A percentile compares a stretch with the other conserved stretches of the same genome.
These are phyloP conservation scores for Starmerella davenportii DNA, from an alignment of 805 yeast species.

Conservation along the genomic window DNA sequence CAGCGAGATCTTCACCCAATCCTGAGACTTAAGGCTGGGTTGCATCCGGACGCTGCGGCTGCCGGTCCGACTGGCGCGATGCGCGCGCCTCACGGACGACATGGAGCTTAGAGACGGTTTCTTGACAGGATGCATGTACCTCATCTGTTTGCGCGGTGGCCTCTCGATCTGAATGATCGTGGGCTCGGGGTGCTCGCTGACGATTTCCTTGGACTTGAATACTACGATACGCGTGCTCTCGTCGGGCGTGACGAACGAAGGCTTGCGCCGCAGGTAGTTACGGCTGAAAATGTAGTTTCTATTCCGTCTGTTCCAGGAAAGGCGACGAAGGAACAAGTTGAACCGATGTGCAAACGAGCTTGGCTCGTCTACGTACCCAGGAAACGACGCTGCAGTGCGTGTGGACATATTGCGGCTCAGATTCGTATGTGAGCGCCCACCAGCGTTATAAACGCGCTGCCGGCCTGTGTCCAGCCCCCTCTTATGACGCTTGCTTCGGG, in stretches of 20 bases:
- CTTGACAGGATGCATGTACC: background rate
- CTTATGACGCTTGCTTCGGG: background rate
- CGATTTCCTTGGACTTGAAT: background rate
- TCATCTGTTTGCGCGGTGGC: background rate
- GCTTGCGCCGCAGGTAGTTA: slow-evolving; percentile 10
- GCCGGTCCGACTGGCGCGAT: background rate
- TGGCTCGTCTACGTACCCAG: background rate
- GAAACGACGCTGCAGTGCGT: background rate
- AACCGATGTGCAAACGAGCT: background rate
- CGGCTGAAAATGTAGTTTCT: slow-evolving; percentile 8
- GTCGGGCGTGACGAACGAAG: slow-evolving; percentile 16
- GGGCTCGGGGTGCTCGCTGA: background rate
- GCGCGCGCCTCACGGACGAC: background rate
- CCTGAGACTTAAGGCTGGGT: background rate
- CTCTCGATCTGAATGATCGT: background rate
- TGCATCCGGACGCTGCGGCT: background rate
- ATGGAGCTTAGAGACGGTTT: background rate
- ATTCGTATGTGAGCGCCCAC: background rate
- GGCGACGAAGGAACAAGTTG: slow-evolving; percentile 5
- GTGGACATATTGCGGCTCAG: background rate
- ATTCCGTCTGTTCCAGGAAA: slow-evolving; percentile 7
- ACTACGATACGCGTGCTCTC: background rate
- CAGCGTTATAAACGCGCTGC: background rate
- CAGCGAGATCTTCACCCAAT: slow-evolving; percentile 10
- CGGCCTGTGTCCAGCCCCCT: background rate